Conservation (phyloP, 129 eudicot species). For the Artemisia annua region DNA sequence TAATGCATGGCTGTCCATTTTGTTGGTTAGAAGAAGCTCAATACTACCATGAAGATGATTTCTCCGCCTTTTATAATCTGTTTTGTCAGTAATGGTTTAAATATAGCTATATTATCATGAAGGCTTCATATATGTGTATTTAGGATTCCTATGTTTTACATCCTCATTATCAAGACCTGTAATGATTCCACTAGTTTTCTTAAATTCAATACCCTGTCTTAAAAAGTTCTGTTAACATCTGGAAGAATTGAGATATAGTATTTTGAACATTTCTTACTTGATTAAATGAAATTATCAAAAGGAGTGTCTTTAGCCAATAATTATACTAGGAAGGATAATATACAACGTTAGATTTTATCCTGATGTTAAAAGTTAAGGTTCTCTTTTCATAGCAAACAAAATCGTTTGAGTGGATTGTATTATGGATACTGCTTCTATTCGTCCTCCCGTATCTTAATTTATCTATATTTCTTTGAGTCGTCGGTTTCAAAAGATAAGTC, state of each 20-base stretch:
- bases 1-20: not conserved
- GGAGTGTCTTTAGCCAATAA: too few species aligned
- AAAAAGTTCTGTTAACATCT: not conserved
- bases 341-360: too few species aligned
- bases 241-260: not conserved
- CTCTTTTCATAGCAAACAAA: too few species aligned
- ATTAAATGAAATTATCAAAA: not conserved
- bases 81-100: not conserved
- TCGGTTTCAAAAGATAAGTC: too few species aligned
- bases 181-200: not conserved
- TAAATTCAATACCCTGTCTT: not conserved
- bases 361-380: too few species aligned
- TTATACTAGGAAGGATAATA: too few species aligned
- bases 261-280: not conserved
- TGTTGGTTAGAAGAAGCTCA: constrained; percentile 15
- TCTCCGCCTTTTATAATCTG: not conserved
- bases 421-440: too few species aligned
- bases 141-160: constrained; percentile 1
- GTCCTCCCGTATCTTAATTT: too few species aligned
- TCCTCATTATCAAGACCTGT: not conserved
- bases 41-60: not conserved
- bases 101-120: not conserved
- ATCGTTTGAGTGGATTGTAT: too few species aligned
- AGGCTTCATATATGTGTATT: not conserved
- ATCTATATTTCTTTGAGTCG: too few species aligned